Evolutionary conservation across 768 basidiomycete species (phyloP), one percentile per base, ranked within the genome.

Genomic region (Pholiota microspora): DNA sequence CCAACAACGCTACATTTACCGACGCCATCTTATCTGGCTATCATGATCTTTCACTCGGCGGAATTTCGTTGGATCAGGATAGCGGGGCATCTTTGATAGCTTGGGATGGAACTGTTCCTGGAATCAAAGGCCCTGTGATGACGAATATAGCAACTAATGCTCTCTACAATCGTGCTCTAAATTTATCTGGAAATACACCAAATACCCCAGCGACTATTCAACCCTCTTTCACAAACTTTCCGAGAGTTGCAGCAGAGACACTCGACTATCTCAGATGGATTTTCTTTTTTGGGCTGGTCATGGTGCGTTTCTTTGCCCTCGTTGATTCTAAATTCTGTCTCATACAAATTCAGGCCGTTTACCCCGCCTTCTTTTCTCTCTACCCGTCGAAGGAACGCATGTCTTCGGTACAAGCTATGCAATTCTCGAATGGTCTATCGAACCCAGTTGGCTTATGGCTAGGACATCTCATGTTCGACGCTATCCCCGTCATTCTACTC

Each of bases 371-470:
- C 71, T 90, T 84, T 60, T 78, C 87, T 7, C 66, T 92, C 10
- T 92, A 92, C 66, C 85, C 89, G 1, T 83, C 87, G 0, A 77
- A 77, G 56, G 90, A 92, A 63, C 80, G 87, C 9, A 77, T 81
- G 1, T 81, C 84, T 0, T 81, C 82, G 2, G 87, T 92, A 0
- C 88, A 91, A 64, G 85, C 89, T 2, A 92, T 92, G 86, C 89
- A 92, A 61, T 73, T 87, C 29, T 86, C 85, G 28, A 89, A 92
- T 62, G 89, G 89, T 1, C 69, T 91, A 21, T 76, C 85, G 1
- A 77, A 89, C 60, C 84, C 87, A 18, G 63, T 82, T 32, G 88
- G 86, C 2, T 72, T 92, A 28, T 90, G 89, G 88, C 72, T 92
- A 3, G 90, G 90, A 1, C 90, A 92, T 68, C 74, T 91, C 10